Base-by-base conservation (phyloP, 306 rosid species). In the Trichosanthes truncata region DNA sequence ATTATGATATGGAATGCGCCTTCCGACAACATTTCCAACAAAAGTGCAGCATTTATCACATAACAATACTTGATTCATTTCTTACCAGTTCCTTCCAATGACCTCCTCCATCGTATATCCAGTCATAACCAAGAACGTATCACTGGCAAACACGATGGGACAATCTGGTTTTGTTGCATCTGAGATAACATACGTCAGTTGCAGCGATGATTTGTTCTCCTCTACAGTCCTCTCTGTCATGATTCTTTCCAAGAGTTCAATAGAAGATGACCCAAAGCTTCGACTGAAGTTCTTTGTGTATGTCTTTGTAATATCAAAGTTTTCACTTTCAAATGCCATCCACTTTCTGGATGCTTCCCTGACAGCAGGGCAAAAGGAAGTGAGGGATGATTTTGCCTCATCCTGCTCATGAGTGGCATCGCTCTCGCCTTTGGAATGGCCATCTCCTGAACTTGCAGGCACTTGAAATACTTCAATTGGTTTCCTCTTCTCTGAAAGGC, bases 91-190 rank as follows among this genome's bases (percentile, higher is more conserved):
- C 85, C 89, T 89, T 77, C 98, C 98, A 81, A 95, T 86, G 74
- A 95, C 77, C 84, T 95, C 97, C 86, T 91, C 88, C 8, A 91
- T 62, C 68, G 97, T 83, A 74, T 95, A 95, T 46, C 98, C 98
- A 23, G 98, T 95, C 97, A 95, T 95, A 5, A 31, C 57, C 59
- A 92, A 92, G 79, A 95, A 95, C 5, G 96, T 95, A 75, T 87
- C 85, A 78, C 98, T 95, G 23, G 98, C 97, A 84, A 84, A 95
- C 89, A 95, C 11, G 53, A 95, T 95, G 5, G 98, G 98, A 66
- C 90, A 89, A 33, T 95, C 98, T 29, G 98, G 97, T 76, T 91
- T 95, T 23, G 93, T 87, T 51, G 97, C 97, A 82, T 95, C 97
- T 0, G 98, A 92, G 60, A 95, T 97, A 79, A 95, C 98, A 84